A percentile compares a stretch with the other conserved stretches of the same genome.
Conservation (phyloP, 164 flowering plant genomes). For the Houttuynia cordata region DNA sequence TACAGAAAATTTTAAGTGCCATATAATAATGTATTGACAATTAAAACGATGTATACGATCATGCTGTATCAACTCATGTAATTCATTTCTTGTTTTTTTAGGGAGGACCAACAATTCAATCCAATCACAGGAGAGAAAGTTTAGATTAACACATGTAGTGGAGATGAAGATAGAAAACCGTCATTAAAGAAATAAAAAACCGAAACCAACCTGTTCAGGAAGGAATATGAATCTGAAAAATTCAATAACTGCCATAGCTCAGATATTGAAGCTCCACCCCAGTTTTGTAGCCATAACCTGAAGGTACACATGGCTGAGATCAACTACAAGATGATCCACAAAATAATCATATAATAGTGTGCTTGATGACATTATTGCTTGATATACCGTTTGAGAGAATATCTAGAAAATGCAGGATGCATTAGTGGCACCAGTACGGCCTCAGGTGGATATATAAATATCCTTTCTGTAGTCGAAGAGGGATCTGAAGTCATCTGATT, state of each 20-base stretch:
- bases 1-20: too few relatives aligned
- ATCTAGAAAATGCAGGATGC: conserved; percentile 59
- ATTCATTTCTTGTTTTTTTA: neutral
- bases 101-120: neutral
- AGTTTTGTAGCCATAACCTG: conserved; percentile 93
- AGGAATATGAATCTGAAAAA: conserved; percentile 37
- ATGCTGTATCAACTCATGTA: neutral
- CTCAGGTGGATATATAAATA: conserved; percentile 78
- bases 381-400: conserved; percentile 62
- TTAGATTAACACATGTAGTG: neutral
- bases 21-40: too few relatives aligned
- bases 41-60: neutral
- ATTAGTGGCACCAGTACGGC: conserved; percentile 82
- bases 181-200: neutral
- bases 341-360: neutral
- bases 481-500: conserved; percentile 29
- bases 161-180: neutral
- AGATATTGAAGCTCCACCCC: conserved; percentile 58
- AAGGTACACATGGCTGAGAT: conserved; percentile 9
- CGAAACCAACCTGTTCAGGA: conserved; percentile 56
- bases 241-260: conserved; percentile 12
- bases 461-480: conserved; percentile 36
- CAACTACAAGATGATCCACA: neutral
- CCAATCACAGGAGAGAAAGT: neutral
- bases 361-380: neutral